A percentile compares a stretch with the other conserved stretches of the same genome.
Evolutionary conservation across 1,284 basidiomycete species (phyloP).

Genomic region (Rhodotorula sp.): DNA sequence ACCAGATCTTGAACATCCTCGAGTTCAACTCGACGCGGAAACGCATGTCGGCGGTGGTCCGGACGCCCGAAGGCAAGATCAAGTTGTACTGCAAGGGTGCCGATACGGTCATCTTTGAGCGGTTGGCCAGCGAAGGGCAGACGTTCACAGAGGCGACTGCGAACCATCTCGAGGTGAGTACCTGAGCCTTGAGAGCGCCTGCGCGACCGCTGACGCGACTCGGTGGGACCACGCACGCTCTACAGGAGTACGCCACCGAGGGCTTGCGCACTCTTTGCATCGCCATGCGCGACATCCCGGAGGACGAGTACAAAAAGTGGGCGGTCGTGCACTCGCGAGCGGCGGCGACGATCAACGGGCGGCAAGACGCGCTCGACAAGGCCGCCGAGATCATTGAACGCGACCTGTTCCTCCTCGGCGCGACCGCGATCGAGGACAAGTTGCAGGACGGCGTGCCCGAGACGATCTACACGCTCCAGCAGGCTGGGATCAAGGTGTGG

Average conservation of each 20-base stretch:
- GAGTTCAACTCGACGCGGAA: slow-evolving; percentile 99
- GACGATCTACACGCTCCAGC: slow-evolving; percentile 94
- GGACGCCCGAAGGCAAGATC: slow-evolving; percentile 83
- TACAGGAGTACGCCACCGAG: slow-evolving; percentile 90
- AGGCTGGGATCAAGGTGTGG: slow-evolving; percentile 99
- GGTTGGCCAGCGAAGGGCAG: slow-evolving; percentile 72
- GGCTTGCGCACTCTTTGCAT: slow-evolving; percentile 96
- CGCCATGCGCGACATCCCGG: slow-evolving; percentile 85
- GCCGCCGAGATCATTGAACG: slow-evolving; percentile 96
- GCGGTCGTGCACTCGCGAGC: slow-evolving; percentile 82
- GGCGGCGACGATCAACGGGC: slow-evolving; percentile 85
- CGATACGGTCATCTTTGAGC: slow-evolving; percentile 93
- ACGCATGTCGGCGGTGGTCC: slow-evolving; percentile 93
- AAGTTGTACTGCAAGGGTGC: slow-evolving; percentile 97
- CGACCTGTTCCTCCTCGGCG: slow-evolving; percentile 86
- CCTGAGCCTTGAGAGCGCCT: not conserved
- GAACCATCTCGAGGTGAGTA: slow-evolving; percentile 77
- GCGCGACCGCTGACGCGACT: not conserved
- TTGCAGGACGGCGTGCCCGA: slow-evolving; percentile 98
- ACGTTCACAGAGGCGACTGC: slow-evolving; percentile 83
- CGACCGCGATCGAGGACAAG: slow-evolving; percentile 98
- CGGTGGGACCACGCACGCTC: not conserved
- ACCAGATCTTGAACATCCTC: slow-evolving; percentile 91
- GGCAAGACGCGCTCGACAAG: slow-evolving; percentile 88
- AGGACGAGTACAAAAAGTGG: slow-evolving; percentile 90